phyloP scores from a whole-genome alignment of 2,329 filamentous ascomycete species.

The Chaetomium strumarium region DNA sequence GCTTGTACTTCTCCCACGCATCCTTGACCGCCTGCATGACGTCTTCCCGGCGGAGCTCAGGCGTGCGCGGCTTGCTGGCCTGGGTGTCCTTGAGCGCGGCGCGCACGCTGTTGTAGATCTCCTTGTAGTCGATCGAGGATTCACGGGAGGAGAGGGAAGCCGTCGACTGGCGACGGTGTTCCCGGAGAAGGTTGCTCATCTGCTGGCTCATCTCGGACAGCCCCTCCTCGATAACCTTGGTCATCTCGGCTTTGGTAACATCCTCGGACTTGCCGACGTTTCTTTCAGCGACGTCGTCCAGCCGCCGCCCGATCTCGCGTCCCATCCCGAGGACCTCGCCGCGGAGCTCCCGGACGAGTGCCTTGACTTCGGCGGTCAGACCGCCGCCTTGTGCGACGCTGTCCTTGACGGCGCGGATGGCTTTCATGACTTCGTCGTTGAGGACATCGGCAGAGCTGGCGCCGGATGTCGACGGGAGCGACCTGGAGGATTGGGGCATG shows the following conservation, averaged over 20 bases:
- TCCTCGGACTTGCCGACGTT: slow-evolving; percentile 40
- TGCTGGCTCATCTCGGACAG: slow-evolving; percentile 78
- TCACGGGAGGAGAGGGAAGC: slow-evolving; percentile 57
- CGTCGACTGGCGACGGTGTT: slow-evolving; percentile 64
- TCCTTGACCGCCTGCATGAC: slow-evolving; percentile 82
- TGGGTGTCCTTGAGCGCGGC: slow-evolving; percentile 63
- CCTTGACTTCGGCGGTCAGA: slow-evolving; percentile 86
- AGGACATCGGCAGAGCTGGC: slow-evolving; percentile 50
- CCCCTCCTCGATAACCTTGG: slow-evolving; percentile 71
- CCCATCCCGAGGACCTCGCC: slow-evolving; percentile 95
- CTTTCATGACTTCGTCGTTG: slow-evolving; percentile 73
- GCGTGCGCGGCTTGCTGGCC: slow-evolving; percentile 40
- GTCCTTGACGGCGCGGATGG: slow-evolving; percentile 83
- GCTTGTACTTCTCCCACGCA: slow-evolving; percentile 91
- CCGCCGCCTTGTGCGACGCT: slow-evolving; percentile 84
- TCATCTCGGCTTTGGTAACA: slow-evolving; percentile 63
- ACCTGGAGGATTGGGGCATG: slow-evolving; percentile 38
- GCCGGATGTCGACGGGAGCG: slow-evolving; percentile 30
- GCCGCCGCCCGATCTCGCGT: slow-evolving; percentile 75
- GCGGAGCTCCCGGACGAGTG: slow-evolving; percentile 79
- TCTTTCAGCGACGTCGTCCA: slow-evolving; percentile 61
- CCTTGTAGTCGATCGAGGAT: slow-evolving; percentile 65
- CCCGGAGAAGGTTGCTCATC: slow-evolving; percentile 71
- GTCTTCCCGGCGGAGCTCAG: slow-evolving; percentile 66
- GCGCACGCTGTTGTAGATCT: slow-evolving; percentile 80